phyloP scores from a whole-genome alignment of 148 eudicot species.

The Talinum fruticosum region DNA sequence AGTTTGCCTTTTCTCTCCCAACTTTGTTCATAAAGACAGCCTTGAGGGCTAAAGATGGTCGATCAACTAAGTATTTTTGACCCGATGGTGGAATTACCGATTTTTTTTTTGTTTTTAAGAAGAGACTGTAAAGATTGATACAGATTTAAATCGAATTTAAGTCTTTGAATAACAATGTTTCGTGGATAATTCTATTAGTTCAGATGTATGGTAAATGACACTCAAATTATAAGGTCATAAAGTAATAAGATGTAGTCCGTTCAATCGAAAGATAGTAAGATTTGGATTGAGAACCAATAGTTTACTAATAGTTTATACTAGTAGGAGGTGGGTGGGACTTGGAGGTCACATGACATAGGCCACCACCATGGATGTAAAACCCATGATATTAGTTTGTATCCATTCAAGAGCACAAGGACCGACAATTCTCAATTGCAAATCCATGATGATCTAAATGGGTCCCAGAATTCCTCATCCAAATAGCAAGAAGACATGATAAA shows the following conservation, averaged over 20 bases:
- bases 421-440: conserved; percentile 26
- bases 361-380: conserved; percentile 15
- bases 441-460: conserved; percentile 22
- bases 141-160: no score
- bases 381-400: conserved; percentile 22
- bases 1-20: not conserved
- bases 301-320: no score
- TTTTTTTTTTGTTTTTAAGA: not conserved
- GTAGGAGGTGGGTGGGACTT: not conserved
- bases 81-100: not conserved
- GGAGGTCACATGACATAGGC: conserved; percentile 22
- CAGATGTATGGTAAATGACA: no score
- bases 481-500: conserved; percentile 21
- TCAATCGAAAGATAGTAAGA: no score
- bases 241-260: no score
- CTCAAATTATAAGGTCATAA: no score
- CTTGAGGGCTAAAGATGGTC: conserved; percentile 7
- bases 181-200: no score
- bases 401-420: conserved; percentile 20
- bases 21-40: conserved; percentile 18
- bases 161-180: no score
- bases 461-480: conserved; percentile 24
- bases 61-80: not conserved
- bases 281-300: no score
- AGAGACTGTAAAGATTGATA: not conserved